These are phyloP conservation scores for Plasmodium berghei DNA, from an alignment of 169 alveolate species.

Conservation along the genomic window DNA sequence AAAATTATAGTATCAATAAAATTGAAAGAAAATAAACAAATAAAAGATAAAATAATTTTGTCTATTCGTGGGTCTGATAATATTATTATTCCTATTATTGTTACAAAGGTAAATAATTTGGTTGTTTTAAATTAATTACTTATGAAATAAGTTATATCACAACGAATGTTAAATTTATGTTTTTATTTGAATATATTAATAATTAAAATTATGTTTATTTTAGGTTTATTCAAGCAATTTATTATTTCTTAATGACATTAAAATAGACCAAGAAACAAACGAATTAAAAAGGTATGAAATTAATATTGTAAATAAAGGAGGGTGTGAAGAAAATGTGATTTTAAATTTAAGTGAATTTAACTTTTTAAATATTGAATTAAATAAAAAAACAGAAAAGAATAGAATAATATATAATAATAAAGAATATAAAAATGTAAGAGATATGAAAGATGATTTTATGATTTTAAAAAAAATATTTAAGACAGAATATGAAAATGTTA, in stretches of 20 bases:
- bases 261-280: conserved; percentile 21
- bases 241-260: background rate
- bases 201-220: background rate
- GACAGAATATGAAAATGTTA: conserved; percentile 42
- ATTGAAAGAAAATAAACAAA: conserved; percentile 41
- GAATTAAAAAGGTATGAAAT: conserved; percentile 28
- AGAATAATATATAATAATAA: conserved; percentile 12
- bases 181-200: too few species aligned
- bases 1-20: conserved; percentile 27
- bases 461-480: conserved; percentile 1
- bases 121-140: too few species aligned
- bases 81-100: conserved; percentile 34
- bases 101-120: conserved; percentile 1
- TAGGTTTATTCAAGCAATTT: conserved; percentile 19
- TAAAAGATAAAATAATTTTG: conserved; percentile 59
- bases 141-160: background rate
- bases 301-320: conserved; percentile 42
- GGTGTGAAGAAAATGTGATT: conserved; percentile 45
- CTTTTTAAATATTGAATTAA: conserved; percentile 16
- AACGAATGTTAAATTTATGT: background rate
- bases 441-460: background rate
- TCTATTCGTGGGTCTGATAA: conserved; percentile 27
- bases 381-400: background rate
- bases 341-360: conserved; percentile 3
- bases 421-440: conserved; percentile 34